Percentiles rank a stretch among this genome's conserved stretches.
Evolutionary conservation across 2,329 filamentous ascomycete genomes (phyloP).

Genomic region (Penicillium verrucosum): DNA sequence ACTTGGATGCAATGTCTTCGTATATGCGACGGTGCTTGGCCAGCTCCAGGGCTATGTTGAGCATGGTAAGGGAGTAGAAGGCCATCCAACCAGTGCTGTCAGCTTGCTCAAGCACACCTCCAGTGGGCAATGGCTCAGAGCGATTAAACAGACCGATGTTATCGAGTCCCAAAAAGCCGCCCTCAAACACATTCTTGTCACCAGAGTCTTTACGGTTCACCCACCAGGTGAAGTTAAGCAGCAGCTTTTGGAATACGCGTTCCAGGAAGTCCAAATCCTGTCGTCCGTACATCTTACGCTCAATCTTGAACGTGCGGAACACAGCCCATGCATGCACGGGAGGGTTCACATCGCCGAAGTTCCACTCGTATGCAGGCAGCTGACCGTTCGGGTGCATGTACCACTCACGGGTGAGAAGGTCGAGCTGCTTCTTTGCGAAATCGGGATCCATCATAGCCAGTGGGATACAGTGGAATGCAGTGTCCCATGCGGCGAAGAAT

Average conservation of each 20-base stretch:
- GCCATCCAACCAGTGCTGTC: constrained; percentile 99
- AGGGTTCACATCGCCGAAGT: constrained; percentile 95
- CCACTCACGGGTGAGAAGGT: constrained; percentile 95
- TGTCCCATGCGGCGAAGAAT: constrained; percentile 97
- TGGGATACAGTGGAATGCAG: constrained; percentile 93
- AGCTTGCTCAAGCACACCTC: constrained; percentile 89
- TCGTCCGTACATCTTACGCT: constrained; percentile 92
- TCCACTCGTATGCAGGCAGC: constrained; percentile 92
- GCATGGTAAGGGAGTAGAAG: constrained; percentile 93
- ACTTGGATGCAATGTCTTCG: constrained; percentile 95
- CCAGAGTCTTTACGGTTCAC: constrained; percentile 93
- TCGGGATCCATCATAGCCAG: constrained; percentile 96
- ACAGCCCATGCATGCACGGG: constrained; percentile 95
- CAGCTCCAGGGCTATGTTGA: constrained; percentile 92
- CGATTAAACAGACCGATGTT: constrained; percentile 98
- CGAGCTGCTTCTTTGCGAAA: constrained; percentile 96
- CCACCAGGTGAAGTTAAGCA: constrained; percentile 99
- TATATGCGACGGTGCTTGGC: constrained; percentile 94
- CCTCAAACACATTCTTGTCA: constrained; percentile 96
- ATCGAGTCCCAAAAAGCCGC: constrained; percentile 90
- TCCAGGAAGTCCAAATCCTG: constrained; percentile 95
- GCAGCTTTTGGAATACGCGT: constrained; percentile 90
- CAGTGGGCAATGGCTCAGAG: constrained; percentile 89
- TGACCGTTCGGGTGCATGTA: constrained; percentile 98
- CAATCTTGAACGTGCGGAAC: constrained; percentile 96